A percentile compares a stretch with the other conserved stretches of the same genome.
phyloP scores from a whole-genome alignment of 495 filamentous ascomycete species.

The Cryomyces minteri region DNA sequence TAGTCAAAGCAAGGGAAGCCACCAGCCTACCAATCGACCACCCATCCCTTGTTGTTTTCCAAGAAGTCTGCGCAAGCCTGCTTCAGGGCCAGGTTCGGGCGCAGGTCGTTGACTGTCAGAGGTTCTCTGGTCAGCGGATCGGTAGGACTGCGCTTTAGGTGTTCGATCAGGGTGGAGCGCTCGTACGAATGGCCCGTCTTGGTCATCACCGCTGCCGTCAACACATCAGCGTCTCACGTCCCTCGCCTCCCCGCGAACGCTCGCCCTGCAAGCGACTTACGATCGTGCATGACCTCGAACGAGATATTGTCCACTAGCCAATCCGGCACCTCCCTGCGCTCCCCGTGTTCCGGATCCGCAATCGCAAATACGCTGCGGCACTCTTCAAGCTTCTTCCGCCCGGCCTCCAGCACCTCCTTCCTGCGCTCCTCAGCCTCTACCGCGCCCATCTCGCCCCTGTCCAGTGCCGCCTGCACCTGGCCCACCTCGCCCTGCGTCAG shows the following conservation, averaged over 20 bases:
- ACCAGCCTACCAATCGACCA: slow-evolving; percentile 56
- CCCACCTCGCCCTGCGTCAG: slow-evolving; percentile 28
- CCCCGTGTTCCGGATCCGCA: slow-evolving; percentile 31
- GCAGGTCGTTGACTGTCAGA: slow-evolving; percentile 48
- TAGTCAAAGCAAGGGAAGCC: too few species aligned
- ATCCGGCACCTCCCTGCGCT: slow-evolving; percentile 56
- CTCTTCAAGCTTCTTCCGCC: slow-evolving; percentile 38
- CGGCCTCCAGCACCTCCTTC: slow-evolving; percentile 31
- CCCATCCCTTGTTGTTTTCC: slow-evolving; percentile 69
- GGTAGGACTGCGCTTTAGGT: slow-evolving; percentile 50
- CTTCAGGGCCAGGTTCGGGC: slow-evolving; percentile 69
- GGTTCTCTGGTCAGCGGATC: slow-evolving; percentile 76
- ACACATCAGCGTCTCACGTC: too few species aligned
- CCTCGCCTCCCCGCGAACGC: too few species aligned
- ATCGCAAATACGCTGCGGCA: slow-evolving; percentile 42
- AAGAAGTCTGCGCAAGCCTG: slow-evolving; percentile 73
- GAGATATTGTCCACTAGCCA: slow-evolving; percentile 80
- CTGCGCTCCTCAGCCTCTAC: slow-evolving; percentile 33
- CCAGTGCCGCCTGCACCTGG: slow-evolving; percentile 20
- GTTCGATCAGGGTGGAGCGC: slow-evolving; percentile 68
- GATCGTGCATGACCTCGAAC: slow-evolving; percentile 86
- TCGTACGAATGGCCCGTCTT: slow-evolving; percentile 83
- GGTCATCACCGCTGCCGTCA: slow-evolving; percentile 29
- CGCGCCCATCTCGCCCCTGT: slow-evolving; percentile 8
- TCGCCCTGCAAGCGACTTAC: slow-evolving; percentile 26